Evolutionary conservation across 2,329 filamentous ascomycete species (phyloP).

Genomic region (Corinectria fuckeliana): DNA sequence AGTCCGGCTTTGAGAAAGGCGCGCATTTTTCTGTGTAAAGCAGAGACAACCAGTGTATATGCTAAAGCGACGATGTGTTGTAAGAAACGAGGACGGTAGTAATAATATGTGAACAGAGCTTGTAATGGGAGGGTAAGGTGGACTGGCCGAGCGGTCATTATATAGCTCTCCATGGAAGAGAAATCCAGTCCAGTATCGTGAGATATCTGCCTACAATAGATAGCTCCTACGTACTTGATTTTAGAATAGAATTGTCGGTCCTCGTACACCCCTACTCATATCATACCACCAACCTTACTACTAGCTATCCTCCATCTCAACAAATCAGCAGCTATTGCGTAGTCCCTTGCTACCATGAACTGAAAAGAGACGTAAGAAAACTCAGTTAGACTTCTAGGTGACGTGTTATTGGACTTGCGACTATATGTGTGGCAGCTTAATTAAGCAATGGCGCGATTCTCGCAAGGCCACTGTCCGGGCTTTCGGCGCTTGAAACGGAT

Average conservation of each 20-base stretch:
- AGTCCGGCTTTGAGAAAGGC: conserved; percentile 8
- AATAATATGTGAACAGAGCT: background rate
- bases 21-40: conserved; percentile 1
- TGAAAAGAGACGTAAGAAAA: no score
- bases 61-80: background rate
- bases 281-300: background rate
- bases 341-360: background rate
- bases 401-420: no score
- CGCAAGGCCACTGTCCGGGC: no score
- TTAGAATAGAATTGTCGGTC: background rate
- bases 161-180: no score
- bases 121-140: background rate
- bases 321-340: conserved; percentile 16
- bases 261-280: background rate
- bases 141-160: no score
- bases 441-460: no score
- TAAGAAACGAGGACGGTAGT: background rate
- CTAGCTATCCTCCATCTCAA: conserved; percentile 4
- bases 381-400: no score
- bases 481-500: no score
- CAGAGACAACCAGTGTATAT: background rate
- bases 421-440: no score
- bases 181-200: no score
- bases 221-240: background rate
- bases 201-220: no score